Evolutionary conservation across 2,329 filamentous ascomycete genomes (phyloP).

Genomic region (Elsinoe perseae): DNA sequence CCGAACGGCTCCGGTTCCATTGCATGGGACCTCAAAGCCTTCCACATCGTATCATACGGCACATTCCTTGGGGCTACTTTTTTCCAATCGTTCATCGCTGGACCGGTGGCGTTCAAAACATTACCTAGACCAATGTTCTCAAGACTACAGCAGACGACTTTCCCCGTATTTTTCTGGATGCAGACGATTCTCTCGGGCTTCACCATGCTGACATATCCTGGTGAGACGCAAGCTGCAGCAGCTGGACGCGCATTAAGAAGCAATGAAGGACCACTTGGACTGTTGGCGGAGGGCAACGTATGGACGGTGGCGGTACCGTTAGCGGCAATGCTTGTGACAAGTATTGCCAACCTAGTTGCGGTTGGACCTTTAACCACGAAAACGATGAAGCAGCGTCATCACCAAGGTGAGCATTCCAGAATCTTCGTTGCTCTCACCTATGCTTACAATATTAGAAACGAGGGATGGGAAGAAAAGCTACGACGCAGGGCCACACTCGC

Average conservation of each 20-base stretch:
- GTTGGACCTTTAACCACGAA: conserved; percentile 68
- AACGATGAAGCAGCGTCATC: conserved; percentile 66
- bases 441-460: conserved; percentile 49
- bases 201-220: conserved; percentile 73
- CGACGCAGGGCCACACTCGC: conserved; percentile 68
- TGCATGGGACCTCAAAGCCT: conserved; percentile 54
- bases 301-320: conserved; percentile 62
- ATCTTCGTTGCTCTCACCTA: neutral
- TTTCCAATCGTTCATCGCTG: conserved; percentile 74
- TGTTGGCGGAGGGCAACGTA: conserved; percentile 54
- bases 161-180: conserved; percentile 81
- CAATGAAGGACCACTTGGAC: conserved; percentile 25
- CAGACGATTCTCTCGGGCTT: conserved; percentile 68
- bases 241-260: conserved; percentile 22
- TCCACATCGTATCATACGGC: conserved; percentile 71
- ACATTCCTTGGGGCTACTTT: conserved; percentile 78
- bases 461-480: conserved; percentile 83
- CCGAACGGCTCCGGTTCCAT: neutral
- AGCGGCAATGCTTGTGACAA: conserved; percentile 60
- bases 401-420: conserved; percentile 57
- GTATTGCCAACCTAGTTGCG: conserved; percentile 60
- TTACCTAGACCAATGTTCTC: conserved; percentile 76
- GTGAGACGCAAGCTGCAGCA: conserved; percentile 34
- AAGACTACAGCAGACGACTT: conserved; percentile 68
- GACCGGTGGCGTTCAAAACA: conserved; percentile 66